Evolutionary conservation across 768 basidiomycete genomes (phyloP).

Genomic region (Mycena metata): DNA sequence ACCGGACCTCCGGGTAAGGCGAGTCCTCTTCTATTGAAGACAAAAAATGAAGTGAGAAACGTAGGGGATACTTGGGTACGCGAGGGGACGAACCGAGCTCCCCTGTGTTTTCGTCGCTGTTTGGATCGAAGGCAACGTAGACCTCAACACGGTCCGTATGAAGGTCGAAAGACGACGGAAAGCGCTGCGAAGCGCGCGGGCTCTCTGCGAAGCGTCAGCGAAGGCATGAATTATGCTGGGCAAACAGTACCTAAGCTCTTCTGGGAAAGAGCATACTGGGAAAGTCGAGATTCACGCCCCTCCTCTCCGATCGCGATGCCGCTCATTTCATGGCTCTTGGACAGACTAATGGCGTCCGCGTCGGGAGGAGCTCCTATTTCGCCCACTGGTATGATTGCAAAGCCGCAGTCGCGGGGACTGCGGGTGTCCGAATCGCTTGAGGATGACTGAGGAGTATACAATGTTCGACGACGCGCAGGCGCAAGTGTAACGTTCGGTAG

Average conservation of each 20-base stretch:
- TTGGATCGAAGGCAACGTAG: constrained; percentile 53
- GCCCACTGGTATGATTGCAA: constrained; percentile 24
- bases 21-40: constrained; percentile 71
- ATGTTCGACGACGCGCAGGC: neutral
- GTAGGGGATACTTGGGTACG: neutral
- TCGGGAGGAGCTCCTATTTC: constrained; percentile 29
- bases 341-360: constrained; percentile 22
- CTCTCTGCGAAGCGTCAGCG: constrained; percentile 27
- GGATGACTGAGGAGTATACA: too few species aligned
- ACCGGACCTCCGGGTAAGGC: constrained; percentile 87
- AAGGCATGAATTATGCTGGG: neutral
- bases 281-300: constrained; percentile 13
- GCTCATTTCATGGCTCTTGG: constrained; percentile 25
- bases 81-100: constrained; percentile 41
- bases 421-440: neutral
- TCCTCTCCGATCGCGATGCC: constrained; percentile 30
- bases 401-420: constrained; percentile 6
- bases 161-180: constrained; percentile 26
- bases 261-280: constrained; percentile 10
- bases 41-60: neutral
- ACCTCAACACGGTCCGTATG: constrained; percentile 35
- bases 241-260: constrained; percentile 12
- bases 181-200: constrained; percentile 26
- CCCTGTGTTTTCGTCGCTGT: constrained; percentile 44
- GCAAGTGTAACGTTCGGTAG: neutral